A percentile compares a stretch with the other conserved stretches of the same genome.
Evolutionary conservation across 768 basidiomycete species (phyloP).

Genomic region (Mycena galopus): DNA sequence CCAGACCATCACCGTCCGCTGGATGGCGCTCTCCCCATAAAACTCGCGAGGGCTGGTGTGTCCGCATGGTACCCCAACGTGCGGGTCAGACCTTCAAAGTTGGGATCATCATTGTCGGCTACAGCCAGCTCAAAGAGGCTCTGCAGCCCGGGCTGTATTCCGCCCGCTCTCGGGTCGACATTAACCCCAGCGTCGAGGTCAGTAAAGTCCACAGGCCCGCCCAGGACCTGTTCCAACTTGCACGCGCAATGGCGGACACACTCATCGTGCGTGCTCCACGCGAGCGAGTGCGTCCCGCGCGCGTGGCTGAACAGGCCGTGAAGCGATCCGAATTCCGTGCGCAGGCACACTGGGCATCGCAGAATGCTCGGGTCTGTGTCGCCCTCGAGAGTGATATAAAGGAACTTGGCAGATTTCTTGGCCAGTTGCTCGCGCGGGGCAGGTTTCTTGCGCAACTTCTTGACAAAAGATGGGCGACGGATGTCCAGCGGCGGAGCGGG

Average conservation of each 20-base stretch:
- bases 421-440: constrained; percentile 44
- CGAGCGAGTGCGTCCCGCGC: constrained; percentile 60
- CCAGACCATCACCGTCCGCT: constrained; percentile 58
- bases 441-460: constrained; percentile 37
- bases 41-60: constrained; percentile 62
- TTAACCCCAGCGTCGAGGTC: constrained; percentile 57
- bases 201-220: constrained; percentile 46
- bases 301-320: constrained; percentile 70
- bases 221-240: constrained; percentile 29
- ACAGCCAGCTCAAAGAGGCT: constrained; percentile 66
- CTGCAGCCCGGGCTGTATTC: constrained; percentile 60
- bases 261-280: constrained; percentile 69
- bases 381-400: constrained; percentile 53
- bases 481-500: constrained; percentile 40
- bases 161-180: constrained; percentile 56
- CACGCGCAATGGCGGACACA: constrained; percentile 65
- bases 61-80: constrained; percentile 65
- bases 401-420: constrained; percentile 49
- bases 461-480: constrained; percentile 23
- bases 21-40: constrained; percentile 58
- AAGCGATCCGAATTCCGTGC: constrained; percentile 61
- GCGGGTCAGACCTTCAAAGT: constrained; percentile 45
- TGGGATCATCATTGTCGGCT: constrained; percentile 37
- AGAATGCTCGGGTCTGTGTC: constrained; percentile 48
- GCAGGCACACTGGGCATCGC: constrained; percentile 60